Base-by-base conservation (phyloP, 495 filamentous ascomycete species). In the Collariella sp. region DNA sequence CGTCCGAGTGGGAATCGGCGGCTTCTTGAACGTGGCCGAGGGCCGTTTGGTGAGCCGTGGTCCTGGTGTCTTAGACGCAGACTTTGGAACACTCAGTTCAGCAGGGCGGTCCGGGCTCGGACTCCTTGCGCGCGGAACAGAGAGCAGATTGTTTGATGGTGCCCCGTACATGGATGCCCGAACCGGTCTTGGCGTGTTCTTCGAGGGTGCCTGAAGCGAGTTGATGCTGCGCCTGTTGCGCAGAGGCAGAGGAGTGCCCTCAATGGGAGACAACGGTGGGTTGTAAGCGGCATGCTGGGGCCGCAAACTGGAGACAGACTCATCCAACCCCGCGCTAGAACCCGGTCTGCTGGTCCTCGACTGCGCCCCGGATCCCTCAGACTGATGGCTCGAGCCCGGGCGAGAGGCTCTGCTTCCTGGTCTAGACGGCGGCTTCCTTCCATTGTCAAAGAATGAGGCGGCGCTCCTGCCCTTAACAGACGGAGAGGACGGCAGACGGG, bases 21-120 rank as follows among this genome's bases (percentile, higher is more conserved):
- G 73, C 46, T 82, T 84, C 39, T 68, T 73, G 56, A 79, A 78
- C 3, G 79, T 76, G 3, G 83, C 59, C 9, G 82, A 79, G 15
- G 80, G 77, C 15, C 81, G 75, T 35, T 80, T 62, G 44, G 79
- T 79, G 1, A 78, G 63, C 26, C 75, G 76, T 4, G 74, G 61
- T 12, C 70, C 68, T 56, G 79, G 49, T 1, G 73, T 77, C 59
- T 79, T 83, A 33, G 75, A 73, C 20, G 71, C 76, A 43, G 69
- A 66, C 45, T 71, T 72, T 31, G 72, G 57, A 20, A 58, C 49
- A 13, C 70, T 46, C 23, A 59, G 56, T 29, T 58, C 64, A 6
- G 54, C 20, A 3, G 44, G 54, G 23, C 49, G 46, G 34, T 68
- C 70, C 4, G 75, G 70, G 59, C 68, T 79, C 7, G 76, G 70